Evolutionary conservation across 1,139 yeast species (phyloP).

Genomic region (Yamadazyma spencermartinsiae): DNA sequence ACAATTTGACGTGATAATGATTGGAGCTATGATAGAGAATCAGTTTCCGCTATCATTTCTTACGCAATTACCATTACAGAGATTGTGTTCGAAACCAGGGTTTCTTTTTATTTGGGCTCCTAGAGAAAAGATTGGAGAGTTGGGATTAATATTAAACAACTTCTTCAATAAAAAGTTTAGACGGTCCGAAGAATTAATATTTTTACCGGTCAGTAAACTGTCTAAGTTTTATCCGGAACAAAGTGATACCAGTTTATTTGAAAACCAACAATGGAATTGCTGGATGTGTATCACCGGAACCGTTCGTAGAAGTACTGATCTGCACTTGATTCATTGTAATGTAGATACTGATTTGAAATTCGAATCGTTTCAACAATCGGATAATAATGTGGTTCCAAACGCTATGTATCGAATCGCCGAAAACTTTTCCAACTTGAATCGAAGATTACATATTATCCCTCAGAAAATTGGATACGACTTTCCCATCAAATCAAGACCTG

Average conservation of each 20-base stretch:
- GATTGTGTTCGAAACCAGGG: constrained; percentile 80
- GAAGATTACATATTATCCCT: constrained; percentile 84
- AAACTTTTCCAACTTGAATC: constrained; percentile 78
- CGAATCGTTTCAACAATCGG: constrained; percentile 29
- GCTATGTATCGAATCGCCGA: constrained; percentile 83
- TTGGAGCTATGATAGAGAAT: constrained; percentile 79
- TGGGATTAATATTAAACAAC: constrained; percentile 57
- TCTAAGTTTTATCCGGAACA: constrained; percentile 59
- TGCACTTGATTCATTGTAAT: constrained; percentile 85
- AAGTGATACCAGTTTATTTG: constrained; percentile 26
- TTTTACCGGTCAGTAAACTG: constrained; percentile 57
- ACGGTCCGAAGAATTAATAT: constrained; percentile 83
- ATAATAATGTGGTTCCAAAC: constrained; percentile 58
- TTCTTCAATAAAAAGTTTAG: constrained; percentile 76
- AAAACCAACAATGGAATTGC: constrained; percentile 82
- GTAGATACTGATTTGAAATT: constrained; percentile 82
- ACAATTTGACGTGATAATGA: constrained; percentile 86
- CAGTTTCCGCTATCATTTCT: constrained; percentile 64
- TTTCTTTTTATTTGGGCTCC: constrained; percentile 86
- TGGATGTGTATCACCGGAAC: constrained; percentile 98
- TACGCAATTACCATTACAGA: constrained; percentile 65
- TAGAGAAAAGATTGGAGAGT: constrained; percentile 64
- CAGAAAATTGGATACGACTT: constrained; percentile 58
- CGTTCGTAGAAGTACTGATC: constrained; percentile 80
- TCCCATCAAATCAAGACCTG: constrained; percentile 74